These are phyloP conservation scores for Colletotrichum navitas DNA, from an alignment of 2,329 filamentous ascomycete genomes.

Conservation along the genomic window DNA sequence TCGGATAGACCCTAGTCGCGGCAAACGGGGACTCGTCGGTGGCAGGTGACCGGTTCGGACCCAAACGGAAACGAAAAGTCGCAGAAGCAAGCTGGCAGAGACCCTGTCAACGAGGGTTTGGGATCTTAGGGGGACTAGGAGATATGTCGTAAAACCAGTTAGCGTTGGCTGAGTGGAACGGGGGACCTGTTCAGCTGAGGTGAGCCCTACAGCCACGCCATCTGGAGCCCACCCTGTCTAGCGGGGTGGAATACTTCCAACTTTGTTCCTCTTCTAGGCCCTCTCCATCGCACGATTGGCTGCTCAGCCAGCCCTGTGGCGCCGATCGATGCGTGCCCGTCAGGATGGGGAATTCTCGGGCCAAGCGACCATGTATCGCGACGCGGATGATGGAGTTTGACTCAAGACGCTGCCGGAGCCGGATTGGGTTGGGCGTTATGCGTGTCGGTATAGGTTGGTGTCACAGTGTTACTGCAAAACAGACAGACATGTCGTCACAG, in stretches of 20 bases:
- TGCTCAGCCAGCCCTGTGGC: slow-evolving; percentile 41
- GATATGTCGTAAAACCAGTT: slow-evolving; percentile 46
- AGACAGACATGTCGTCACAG: slow-evolving; percentile 12
- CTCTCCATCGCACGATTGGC: slow-evolving; percentile 47
- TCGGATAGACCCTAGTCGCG: slow-evolving; percentile 45
- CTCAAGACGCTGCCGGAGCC: not conserved
- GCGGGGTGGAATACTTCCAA: slow-evolving; percentile 41
- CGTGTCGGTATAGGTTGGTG: not conserved
- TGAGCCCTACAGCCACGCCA: slow-evolving; percentile 53
- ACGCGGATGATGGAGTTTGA: slow-evolving; percentile 16
- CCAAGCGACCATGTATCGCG: slow-evolving; percentile 7
- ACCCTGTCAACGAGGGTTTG: slow-evolving; percentile 1
- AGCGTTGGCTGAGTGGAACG: slow-evolving; percentile 49
- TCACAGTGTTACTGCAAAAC: not conserved
- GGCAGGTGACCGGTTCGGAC: slow-evolving; percentile 33
- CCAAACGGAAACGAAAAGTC: slow-evolving; percentile 12
- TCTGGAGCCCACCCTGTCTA: slow-evolving; percentile 43
- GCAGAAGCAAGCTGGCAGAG: slow-evolving; percentile 26
- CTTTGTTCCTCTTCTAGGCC: slow-evolving; percentile 49
- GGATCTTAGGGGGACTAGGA: slow-evolving; percentile 13
- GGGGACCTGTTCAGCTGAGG: slow-evolving; percentile 55
- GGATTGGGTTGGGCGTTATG: not conserved
- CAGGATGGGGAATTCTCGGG: not conserved
- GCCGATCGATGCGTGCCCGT: slow-evolving; percentile 40
- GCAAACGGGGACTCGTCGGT: slow-evolving; percentile 47